Base-by-base conservation (phyloP, 805 yeast genomes). In the Jamesozyma hellenica region DNA sequence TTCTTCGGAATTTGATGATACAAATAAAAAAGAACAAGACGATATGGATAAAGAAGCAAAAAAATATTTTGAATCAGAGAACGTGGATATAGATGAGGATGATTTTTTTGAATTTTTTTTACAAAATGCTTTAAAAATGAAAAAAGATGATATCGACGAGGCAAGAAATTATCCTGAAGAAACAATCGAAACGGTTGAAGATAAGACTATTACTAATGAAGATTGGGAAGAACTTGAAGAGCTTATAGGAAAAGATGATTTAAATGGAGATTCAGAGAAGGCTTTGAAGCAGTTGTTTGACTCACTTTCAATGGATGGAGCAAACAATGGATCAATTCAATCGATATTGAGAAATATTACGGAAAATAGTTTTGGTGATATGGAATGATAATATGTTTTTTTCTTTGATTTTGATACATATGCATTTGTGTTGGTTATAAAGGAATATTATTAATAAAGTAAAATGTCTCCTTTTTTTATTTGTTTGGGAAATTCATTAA, bases 91-190 rank as follows among this genome's bases (percentile, higher is more conserved):
- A 8, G 76, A 74, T 49, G 83, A 77, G 47, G 85, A 79, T 51
- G 85, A 79, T 49, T 79, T 79, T 51, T 74, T 79, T 48, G 86
- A 79, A 51, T 78, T 66, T 48, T 75, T 77, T 51, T 60, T 75
- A 11, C 67, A 68, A 40, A 72, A 76, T 25, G 83, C 77, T 0
- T 48, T 78, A 19, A 65, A 74, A 17, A 40, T 77, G 43, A 52
- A 65, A 0, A 66, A 68, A 14, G 70, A 66, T 4, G 72, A 74
- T 15, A 48, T 77, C 9, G 72, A 65, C 28, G 46, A 55, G 7
- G 60, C 61, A 39, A 55, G 67, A 41, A 45, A 44, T 13, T 21
- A 30, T 8, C 8, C 23, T 10, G 14, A 12, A 16, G 34, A 17
- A 4, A 9, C 16, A 15, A 17, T 3, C 7, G 23, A 31, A 13